A percentile compares a stretch with the other conserved stretches of the same genome.
phyloP scores from a whole-genome alignment of 495 filamentous ascomycete species.

The Staphylotrichum longicolle region DNA sequence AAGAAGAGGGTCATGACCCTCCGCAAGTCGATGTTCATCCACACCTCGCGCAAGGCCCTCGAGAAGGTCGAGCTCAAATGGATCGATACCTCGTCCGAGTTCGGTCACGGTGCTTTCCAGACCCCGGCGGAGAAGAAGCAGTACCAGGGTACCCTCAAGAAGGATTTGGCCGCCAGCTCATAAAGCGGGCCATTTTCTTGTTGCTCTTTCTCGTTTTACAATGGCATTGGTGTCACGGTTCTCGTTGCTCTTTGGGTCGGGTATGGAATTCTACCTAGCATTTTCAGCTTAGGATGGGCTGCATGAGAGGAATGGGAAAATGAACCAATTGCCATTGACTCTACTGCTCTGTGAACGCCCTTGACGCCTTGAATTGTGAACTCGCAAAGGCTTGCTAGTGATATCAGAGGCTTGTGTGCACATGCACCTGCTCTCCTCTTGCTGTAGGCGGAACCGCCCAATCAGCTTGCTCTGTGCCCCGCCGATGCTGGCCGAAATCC shows the following conservation, averaged over 20 bases:
- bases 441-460: not conserved
- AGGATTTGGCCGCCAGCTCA: conserved; percentile 76
- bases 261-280: conserved; percentile 39
- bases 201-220: conserved; percentile 48
- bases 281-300: conserved; percentile 45
- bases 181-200: conserved; percentile 49
- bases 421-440: no score
- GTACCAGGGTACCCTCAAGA: conserved; percentile 97
- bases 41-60: conserved; percentile 89
- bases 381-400: not conserved
- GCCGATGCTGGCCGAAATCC: conserved; percentile 9
- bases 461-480: not conserved
- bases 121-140: conserved; percentile 93
- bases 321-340: conserved; percentile 33
- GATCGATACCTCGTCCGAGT: conserved; percentile 99
- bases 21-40: conserved; percentile 97
- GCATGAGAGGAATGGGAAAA: conserved; percentile 44
- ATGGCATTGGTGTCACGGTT: conserved; percentile 58
- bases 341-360: conserved; percentile 11
- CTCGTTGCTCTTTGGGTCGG: conserved; percentile 47
- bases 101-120: conserved; percentile 99
- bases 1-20: conserved; percentile 99
- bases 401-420: no score
- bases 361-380: not conserved
- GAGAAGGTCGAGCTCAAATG: conserved; percentile 99